Evolutionary conservation across 1,139 yeast genomes (phyloP).

Genomic region (Diutina ranongensis): DNA sequence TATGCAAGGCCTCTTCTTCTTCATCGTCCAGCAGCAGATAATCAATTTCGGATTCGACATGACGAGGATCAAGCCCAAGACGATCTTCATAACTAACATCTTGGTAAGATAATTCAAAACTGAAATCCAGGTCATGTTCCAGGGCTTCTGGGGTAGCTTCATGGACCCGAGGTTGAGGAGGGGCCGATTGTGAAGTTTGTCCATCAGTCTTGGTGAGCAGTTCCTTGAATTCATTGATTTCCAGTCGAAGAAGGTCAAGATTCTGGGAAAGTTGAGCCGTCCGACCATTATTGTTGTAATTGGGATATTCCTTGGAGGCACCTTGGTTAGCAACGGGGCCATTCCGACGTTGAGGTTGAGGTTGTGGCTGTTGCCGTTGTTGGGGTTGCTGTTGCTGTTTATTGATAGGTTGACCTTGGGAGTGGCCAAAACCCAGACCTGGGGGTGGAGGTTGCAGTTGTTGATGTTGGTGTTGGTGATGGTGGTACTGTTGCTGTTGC

Average conservation of each 20-base stretch:
- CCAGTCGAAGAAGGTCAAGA: conserved; percentile 30
- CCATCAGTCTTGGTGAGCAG: conserved; percentile 23
- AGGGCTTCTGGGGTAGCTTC: not conserved
- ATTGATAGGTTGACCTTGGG: not conserved
- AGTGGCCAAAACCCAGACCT: not conserved
- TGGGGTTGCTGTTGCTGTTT: not conserved
- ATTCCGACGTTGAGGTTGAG: not conserved
- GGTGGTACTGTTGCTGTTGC: not conserved
- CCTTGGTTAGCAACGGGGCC: no score
- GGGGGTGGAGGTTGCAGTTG: not conserved
- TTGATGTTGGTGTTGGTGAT: not conserved
- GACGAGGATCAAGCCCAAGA: conserved; percentile 21
- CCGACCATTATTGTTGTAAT: not conserved
- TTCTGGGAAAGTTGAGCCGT: conserved; percentile 22
- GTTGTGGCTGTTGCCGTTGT: not conserved
- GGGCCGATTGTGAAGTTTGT: not conserved
- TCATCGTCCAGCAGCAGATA: conserved; percentile 2
- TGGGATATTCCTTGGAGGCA: not conserved
- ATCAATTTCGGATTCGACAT: not conserved
- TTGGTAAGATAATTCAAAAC: conserved; percentile 30
- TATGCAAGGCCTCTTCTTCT: not conserved
- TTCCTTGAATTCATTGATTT: conserved; percentile 37
- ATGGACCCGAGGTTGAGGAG: conserved; percentile 5
- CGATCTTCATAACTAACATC: conserved; percentile 32
- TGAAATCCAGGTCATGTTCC: conserved; percentile 18